phyloP scores from a whole-genome alignment of 139 green algal species.

The Haematococcus sp. region DNA sequence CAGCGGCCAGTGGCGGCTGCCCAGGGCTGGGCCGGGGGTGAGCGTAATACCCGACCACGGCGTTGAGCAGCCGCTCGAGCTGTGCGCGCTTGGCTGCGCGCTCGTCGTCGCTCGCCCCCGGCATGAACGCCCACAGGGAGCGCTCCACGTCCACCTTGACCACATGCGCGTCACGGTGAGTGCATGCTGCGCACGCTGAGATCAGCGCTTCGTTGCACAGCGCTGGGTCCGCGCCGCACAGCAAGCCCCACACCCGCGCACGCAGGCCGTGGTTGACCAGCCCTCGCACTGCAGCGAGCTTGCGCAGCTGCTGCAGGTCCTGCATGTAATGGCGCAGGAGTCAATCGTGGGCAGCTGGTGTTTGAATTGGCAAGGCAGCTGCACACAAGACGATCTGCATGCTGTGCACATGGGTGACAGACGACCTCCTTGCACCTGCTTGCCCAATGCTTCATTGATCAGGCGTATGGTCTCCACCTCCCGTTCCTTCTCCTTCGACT shows the following conservation, averaged over 20 bases:
- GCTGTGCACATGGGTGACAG: not conserved
- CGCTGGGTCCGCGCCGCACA: constrained; percentile 42
- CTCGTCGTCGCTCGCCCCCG: constrained; percentile 48
- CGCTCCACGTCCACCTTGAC: constrained; percentile 71
- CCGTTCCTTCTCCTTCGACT: constrained; percentile 15
- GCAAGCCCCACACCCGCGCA: constrained; percentile 63
- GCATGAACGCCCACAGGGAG: constrained; percentile 73
- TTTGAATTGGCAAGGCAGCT: not conserved
- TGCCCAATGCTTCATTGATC: constrained; percentile 29
- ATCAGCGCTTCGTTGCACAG: not conserved
- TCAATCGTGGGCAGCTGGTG: not conserved
- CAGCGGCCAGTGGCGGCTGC: no score
- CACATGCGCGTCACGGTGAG: constrained; percentile 53
- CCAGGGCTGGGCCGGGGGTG: no score
- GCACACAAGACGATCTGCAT: not conserved
- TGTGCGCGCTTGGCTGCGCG: constrained; percentile 39
- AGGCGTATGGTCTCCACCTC: constrained; percentile 28
- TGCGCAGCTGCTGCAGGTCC: constrained; percentile 60
- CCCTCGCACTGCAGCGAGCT: constrained; percentile 63
- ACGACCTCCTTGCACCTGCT: constrained; percentile 8
- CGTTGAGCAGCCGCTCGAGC: constrained; percentile 67
- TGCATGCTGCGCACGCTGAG: not conserved
- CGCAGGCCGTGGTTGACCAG: constrained; percentile 71
- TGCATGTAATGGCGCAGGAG: constrained; percentile 31
- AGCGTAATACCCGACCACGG: constrained; percentile 36